Evolutionary conservation across 2,329 filamentous ascomycete species (phyloP).

Genomic region (Tolypocladium sp.): DNA sequence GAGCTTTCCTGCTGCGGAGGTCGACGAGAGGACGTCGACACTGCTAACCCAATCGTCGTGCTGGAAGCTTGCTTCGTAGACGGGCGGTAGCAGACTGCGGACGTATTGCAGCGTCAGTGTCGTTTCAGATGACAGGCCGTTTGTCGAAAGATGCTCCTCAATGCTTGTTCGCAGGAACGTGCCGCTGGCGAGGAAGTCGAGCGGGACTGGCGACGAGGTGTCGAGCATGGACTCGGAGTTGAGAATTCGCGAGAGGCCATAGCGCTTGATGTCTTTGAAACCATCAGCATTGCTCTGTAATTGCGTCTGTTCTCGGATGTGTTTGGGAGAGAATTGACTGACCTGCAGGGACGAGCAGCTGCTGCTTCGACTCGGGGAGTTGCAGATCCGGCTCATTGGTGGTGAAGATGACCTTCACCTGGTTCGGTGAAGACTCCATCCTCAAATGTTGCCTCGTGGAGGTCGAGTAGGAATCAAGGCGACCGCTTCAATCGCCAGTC

Average conservation of each 20-base stretch:
- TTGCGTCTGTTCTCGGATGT: neutral
- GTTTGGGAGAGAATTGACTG: constrained; percentile 6
- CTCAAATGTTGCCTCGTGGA: constrained; percentile 1
- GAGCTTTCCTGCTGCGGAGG: constrained; percentile 47
- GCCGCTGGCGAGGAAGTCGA: constrained; percentile 95
- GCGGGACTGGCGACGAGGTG: constrained; percentile 58
- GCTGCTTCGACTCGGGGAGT: constrained; percentile 51
- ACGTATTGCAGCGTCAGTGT: constrained; percentile 89
- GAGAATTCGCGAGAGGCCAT: constrained; percentile 61
- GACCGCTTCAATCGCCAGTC: neutral
- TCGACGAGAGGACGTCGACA: constrained; percentile 69
- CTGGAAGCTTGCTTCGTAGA: constrained; percentile 85
- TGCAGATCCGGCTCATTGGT: constrained; percentile 53
- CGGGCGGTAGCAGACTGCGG: constrained; percentile 78
- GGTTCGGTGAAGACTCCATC: constrained; percentile 34
- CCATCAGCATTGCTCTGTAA: neutral
- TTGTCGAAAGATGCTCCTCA: constrained; percentile 78
- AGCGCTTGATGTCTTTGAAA: constrained; percentile 53
- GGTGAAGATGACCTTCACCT: constrained; percentile 60
- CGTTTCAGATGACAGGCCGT: constrained; percentile 82
- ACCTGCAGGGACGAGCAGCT: constrained; percentile 55
- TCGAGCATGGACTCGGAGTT: constrained; percentile 65
- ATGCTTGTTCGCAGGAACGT: constrained; percentile 82
- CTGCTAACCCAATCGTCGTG: constrained; percentile 96
- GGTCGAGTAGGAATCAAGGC: neutral